Evolutionary conservation across 768 basidiomycete genomes (phyloP), one percentile per base, ranked within the genome.

Genomic region (Strobilomyces dryophilus): DNA sequence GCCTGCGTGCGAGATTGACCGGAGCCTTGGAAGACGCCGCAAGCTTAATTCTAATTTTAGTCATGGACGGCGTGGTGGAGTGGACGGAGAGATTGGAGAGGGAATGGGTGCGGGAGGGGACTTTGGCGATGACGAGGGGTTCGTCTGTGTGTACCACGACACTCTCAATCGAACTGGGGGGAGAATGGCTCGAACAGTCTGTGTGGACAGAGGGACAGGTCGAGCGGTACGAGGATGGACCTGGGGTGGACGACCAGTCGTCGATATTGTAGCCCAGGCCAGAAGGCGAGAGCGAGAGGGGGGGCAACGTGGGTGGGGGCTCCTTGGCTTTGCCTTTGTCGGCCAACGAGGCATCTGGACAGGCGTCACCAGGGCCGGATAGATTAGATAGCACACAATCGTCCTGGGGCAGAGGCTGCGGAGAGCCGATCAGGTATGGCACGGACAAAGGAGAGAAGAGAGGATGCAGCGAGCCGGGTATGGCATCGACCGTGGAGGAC

Each of bases 301-400:
- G 85, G 54, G 87, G 85, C 55, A 88, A 75, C 64, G 74, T 74
- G 53, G 87, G 83, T 43, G 84, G 79, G 32, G 64, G 53, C 63
- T 74, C 72, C 60, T 64, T 69, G 49, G 75, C 83, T 69, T 79
- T 87, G 61, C 77, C 82, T 71, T 85, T 89, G 62, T 61, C 65
- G 57, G 53, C 41, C 57, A 70, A 66, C 20, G 70, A 62, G 66
- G 66, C 60, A 27, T 62, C 56, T 34, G 26, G 32, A n/a, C 55
- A 54, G 47, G 36, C 11, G 44, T 17, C 54, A 46, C 59, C 45
- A 43, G 59, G 41, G 32, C 53, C 55, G 57, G 61, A 31, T 46
- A 68, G 66, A 67, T 68, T 61, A 64, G 66, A 67, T 68, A 39
- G 53, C 3, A 55, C 35, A 11, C 26, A 46, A 49, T 57, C 34